Conservation (phyloP, 805 yeast species). For the Hanseniaspora occidentalis region DNA sequence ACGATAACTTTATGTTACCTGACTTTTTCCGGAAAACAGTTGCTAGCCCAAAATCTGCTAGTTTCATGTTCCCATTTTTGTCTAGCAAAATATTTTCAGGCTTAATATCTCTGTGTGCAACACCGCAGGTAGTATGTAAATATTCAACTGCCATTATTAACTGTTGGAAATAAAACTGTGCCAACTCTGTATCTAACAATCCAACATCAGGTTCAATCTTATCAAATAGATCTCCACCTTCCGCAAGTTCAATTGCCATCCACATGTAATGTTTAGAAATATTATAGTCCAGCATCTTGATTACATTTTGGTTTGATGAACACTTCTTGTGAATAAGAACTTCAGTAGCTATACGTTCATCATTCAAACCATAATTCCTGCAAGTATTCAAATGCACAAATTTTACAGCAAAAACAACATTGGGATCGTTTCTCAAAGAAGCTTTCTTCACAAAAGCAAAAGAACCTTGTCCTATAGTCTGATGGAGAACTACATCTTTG, state of each 20-base stretch:
- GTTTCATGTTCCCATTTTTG: constrained; percentile 48
- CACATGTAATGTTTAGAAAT: constrained; percentile 46
- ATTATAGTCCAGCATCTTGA: constrained; percentile 41
- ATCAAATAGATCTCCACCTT: constrained; percentile 68
- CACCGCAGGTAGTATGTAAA: constrained; percentile 43
- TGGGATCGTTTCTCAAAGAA: constrained; percentile 24
- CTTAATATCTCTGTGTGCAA: constrained; percentile 56
- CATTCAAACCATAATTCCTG: constrained; percentile 24
- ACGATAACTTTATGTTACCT: constrained; percentile 35
- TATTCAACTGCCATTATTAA: constrained; percentile 49
- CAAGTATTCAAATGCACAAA: constrained; percentile 35
- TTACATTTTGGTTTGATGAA: constrained; percentile 46
- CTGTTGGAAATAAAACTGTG: constrained; percentile 59
- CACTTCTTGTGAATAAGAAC: constrained; percentile 47
- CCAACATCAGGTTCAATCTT: constrained; percentile 70
- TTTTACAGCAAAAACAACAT: constrained; percentile 42
- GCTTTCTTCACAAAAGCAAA: constrained; percentile 54
- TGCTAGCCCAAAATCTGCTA: constrained; percentile 73
- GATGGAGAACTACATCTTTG: constrained; percentile 33
- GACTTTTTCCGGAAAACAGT: constrained; percentile 39
- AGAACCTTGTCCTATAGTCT: constrained; percentile 54
- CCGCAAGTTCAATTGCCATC: constrained; percentile 56
- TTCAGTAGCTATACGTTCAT: constrained; percentile 37
- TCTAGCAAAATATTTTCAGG: constrained; percentile 61
- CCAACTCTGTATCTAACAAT: constrained; percentile 43